A percentile compares a stretch with the other conserved stretches of the same genome.
These are phyloP conservation scores for Aspergillus sp. DNA, from an alignment of 2,329 filamentous ascomycete genomes.

Conservation along the genomic window DNA sequence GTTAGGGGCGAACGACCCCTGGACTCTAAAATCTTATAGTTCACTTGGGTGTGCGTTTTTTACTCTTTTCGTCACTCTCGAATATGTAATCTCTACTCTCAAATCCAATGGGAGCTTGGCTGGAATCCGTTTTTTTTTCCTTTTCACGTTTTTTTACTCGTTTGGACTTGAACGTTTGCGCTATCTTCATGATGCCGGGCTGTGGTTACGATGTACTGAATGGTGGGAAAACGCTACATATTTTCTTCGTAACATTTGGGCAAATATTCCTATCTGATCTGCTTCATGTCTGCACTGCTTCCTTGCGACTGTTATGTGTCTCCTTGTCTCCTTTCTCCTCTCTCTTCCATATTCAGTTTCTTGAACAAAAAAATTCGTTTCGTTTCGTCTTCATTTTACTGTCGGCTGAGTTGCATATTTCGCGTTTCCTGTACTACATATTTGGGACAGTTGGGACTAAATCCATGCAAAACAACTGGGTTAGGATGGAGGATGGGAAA, in stretches of 20 bases:
- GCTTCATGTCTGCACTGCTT: slow-evolving; percentile 17
- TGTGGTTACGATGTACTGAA: slow-evolving; percentile 39
- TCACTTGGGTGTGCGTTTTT: slow-evolving; percentile 13
- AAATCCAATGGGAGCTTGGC: slow-evolving; percentile 34
- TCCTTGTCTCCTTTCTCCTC: slow-evolving; percentile 16
- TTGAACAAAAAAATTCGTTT: slow-evolving; percentile 15
- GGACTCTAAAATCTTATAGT: slow-evolving; percentile 15
- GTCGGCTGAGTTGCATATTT: slow-evolving; percentile 24
- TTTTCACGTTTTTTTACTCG: slow-evolving; percentile 7
- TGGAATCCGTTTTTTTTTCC: slow-evolving; percentile 23
- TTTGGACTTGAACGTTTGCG: slow-evolving; percentile 17
- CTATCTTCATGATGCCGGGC: slow-evolving; percentile 24
- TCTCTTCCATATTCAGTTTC: slow-evolving; percentile 18
- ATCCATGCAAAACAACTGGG: slow-evolving; percentile 23
- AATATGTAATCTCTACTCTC: slow-evolving; percentile 44
- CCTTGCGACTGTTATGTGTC: slow-evolving; percentile 18
- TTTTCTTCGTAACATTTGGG: slow-evolving; percentile 18
- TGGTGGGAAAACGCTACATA: slow-evolving; percentile 26
- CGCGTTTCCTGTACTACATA: slow-evolving; percentile 26
- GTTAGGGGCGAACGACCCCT: slow-evolving; percentile 11
- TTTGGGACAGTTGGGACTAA: slow-evolving; percentile 25
- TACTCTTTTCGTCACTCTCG: slow-evolving; percentile 24
- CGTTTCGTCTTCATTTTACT: slow-evolving; percentile 16
- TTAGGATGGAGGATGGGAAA: slow-evolving; percentile 19
- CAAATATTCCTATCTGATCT: slow-evolving; percentile 16